phyloP scores from a whole-genome alignment of 805 yeast species.

The Candida orba region DNA sequence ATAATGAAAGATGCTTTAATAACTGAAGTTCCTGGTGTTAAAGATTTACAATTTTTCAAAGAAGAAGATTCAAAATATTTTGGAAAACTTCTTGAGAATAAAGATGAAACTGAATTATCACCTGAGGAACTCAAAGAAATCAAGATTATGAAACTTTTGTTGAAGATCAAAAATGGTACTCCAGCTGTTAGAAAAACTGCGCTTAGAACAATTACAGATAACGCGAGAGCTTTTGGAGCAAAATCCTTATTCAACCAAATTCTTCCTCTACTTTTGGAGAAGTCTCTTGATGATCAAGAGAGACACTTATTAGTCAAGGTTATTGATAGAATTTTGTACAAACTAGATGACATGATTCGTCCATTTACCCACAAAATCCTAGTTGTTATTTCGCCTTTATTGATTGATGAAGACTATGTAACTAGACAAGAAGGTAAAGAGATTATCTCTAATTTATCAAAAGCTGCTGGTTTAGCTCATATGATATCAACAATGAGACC shows the following conservation, averaged over 20 bases:
- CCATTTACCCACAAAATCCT: slow-evolving; percentile 72
- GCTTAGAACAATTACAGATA: slow-evolving; percentile 56
- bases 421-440: slow-evolving; percentile 76
- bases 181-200: slow-evolving; percentile 63
- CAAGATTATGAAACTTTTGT: slow-evolving; percentile 52
- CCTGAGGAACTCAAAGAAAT: slow-evolving; percentile 52
- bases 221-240: slow-evolving; percentile 63
- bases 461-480: slow-evolving; percentile 74
- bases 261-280: slow-evolving; percentile 72
- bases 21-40: slow-evolving; percentile 55
- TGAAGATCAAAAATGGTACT: slow-evolving; percentile 74
- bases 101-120: slow-evolving; percentile 29
- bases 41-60: slow-evolving; percentile 61
- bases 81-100: slow-evolving; percentile 43
- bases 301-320: slow-evolving; percentile 76
- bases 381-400: slow-evolving; percentile 67
- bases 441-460: slow-evolving; percentile 63
- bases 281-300: slow-evolving; percentile 69
- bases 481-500: slow-evolving; percentile 77
- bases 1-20: slow-evolving; percentile 33
- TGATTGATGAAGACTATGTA: slow-evolving; percentile 72
- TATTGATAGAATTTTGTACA: slow-evolving; percentile 59
- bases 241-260: slow-evolving; percentile 57
- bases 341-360: slow-evolving; percentile 53
- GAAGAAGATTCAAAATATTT: slow-evolving; percentile 68